phyloP scores from a whole-genome alignment of 768 basidiomycete species.

The Fibroporia radiculosa region DNA sequence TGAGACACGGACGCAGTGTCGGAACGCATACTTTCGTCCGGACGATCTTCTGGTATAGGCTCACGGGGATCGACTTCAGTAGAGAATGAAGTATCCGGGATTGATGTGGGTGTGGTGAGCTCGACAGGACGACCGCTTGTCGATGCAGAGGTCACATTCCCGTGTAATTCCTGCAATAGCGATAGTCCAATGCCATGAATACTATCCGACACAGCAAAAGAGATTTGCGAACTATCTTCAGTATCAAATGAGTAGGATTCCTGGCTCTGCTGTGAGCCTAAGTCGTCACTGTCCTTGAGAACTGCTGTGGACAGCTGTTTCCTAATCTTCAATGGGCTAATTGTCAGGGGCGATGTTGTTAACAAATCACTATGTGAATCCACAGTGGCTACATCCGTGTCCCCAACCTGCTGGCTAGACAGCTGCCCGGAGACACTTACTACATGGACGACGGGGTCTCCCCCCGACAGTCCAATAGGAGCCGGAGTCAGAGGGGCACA shows the following conservation, averaged over 20 bases:
- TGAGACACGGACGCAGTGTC: constrained; percentile 7
- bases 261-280: background rate
- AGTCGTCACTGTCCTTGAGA: background rate
- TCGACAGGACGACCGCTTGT: constrained; percentile 4
- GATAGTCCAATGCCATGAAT: constrained; percentile 65
- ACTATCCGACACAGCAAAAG: constrained; percentile 43
- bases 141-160: constrained; percentile 23
- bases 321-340: background rate
- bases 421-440: too few relatives aligned
- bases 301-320: background rate
- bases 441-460: too few relatives aligned
- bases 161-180: constrained; percentile 44
- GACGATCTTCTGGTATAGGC: too few relatives aligned
- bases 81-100: constrained; percentile 2
- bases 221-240: constrained; percentile 23
- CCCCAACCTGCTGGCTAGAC: too few relatives aligned
- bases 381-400: too few relatives aligned
- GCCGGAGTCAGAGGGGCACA: background rate
- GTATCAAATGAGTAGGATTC: constrained; percentile 5
- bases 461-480: too few relatives aligned
- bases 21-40: background rate
- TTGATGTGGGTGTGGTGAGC: constrained; percentile 7
- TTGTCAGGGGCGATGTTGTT: too few relatives aligned
- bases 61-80: constrained; percentile 2
- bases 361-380: too few relatives aligned